Evolutionary conservation across 768 basidiomycete species (phyloP).

Genomic region (Daedalea quercina): DNA sequence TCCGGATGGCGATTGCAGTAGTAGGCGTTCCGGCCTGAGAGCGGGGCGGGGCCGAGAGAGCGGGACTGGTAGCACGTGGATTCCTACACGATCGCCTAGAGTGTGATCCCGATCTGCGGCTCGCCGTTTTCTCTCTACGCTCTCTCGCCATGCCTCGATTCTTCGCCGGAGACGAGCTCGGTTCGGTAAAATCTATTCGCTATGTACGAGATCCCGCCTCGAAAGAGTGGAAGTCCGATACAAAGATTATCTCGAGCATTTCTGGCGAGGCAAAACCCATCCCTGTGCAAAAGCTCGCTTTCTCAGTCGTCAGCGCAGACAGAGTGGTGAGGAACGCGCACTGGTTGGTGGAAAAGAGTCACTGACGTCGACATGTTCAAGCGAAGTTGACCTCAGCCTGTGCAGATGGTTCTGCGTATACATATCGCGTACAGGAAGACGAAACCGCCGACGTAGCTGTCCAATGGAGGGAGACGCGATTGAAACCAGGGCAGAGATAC

Average conservation of each 20-base stretch:
- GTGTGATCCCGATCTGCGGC: neutral
- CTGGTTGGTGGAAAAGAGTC: neutral
- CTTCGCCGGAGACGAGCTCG: constrained; percentile 73
- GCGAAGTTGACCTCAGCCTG: constrained; percentile 62
- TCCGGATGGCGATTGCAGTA: neutral
- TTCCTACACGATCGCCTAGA: neutral
- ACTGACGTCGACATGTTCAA: constrained; percentile 23
- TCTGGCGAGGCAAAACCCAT: constrained; percentile 22
- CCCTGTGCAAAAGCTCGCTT: constrained; percentile 34
- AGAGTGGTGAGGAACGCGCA: constrained; percentile 14
- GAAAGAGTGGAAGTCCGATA: constrained; percentile 27
- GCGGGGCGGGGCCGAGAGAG: neutral
- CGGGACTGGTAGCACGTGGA: neutral
- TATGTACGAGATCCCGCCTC: constrained; percentile 28
- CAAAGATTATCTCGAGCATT: constrained; percentile 19
- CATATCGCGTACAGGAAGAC: constrained; percentile 38
- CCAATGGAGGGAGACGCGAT: constrained; percentile 61
- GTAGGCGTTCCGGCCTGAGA: neutral
- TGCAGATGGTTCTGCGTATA: constrained; percentile 47
- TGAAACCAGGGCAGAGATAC: constrained; percentile 46
- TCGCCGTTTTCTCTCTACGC: neutral
- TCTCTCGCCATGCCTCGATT: constrained; percentile 51
- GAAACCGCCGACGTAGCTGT: constrained; percentile 28
- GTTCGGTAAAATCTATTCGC: constrained; percentile 58
- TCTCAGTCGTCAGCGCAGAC: constrained; percentile 9